These are phyloP conservation scores for Madurella mycetomatis DNA, from an alignment of 2,329 filamentous ascomycete species.

Conservation along the genomic window DNA sequence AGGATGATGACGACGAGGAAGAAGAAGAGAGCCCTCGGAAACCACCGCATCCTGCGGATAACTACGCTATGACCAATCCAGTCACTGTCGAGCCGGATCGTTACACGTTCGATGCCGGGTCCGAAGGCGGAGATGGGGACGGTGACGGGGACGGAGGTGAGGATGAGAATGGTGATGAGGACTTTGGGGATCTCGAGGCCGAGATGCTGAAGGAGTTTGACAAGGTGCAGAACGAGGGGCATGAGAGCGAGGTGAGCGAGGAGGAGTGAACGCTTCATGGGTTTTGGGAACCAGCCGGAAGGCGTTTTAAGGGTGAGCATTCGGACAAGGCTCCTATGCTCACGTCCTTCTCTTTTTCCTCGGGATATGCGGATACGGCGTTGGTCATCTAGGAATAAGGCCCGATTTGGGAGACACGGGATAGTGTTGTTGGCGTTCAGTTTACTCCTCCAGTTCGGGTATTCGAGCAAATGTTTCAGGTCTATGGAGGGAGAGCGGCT, in stretches of 20 bases:
- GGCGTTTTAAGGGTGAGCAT: not conserved
- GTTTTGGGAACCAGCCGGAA: too few relatives aligned
- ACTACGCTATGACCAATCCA: not conserved
- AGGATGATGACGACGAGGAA: constrained; percentile 16
- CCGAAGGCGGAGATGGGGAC: constrained; percentile 14
- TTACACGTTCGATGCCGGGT: constrained; percentile 30
- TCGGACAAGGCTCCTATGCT: not conserved
- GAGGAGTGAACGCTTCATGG: constrained; percentile 51
- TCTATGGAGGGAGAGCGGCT: too few relatives aligned
- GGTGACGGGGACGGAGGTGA: constrained; percentile 6
- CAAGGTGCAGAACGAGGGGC: constrained; percentile 25
- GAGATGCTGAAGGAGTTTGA: constrained; percentile 53
- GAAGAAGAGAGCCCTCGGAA: constrained; percentile 29
- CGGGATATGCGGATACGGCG: not conserved
- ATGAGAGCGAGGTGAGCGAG: constrained; percentile 63
- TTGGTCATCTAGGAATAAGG: not conserved
- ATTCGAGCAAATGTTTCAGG: too few relatives aligned
- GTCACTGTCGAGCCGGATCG: constrained; percentile 28
- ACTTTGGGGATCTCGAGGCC: constrained; percentile 41
- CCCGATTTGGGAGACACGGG: not conserved
- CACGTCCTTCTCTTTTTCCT: not conserved
- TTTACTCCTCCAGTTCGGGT: too few relatives aligned
- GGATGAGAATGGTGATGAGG: not conserved
- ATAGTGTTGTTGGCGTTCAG: too few relatives aligned
- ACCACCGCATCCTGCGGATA: not conserved